A percentile compares a stretch with the other conserved stretches of the same genome.
phyloP scores from a whole-genome alignment of 2,329 filamentous ascomycete genomes.

The Fusarium chuoi region DNA sequence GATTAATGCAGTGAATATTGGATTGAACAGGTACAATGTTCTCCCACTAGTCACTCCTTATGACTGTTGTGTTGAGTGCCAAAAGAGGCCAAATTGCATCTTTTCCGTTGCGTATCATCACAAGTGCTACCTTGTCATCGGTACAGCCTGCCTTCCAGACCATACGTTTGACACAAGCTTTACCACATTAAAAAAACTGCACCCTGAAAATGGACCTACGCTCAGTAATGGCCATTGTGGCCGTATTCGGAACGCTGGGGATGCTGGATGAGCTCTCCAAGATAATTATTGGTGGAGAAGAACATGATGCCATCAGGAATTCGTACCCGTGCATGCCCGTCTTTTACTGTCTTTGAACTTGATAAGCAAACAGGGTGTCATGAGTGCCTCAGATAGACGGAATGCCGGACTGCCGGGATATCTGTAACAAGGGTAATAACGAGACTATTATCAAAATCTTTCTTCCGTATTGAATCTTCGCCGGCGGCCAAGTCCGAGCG shows the following conservation, averaged over 20 bases:
- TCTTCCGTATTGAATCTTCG: not conserved
- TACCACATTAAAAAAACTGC: not conserved
- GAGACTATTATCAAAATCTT: not conserved
- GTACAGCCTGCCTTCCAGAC: not conserved
- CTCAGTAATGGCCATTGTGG: not conserved
- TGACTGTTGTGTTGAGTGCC: not conserved
- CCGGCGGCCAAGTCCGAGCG: not conserved
- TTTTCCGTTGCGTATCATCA: not conserved
- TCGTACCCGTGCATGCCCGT: fast-evolving
- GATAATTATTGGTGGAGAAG: no score
- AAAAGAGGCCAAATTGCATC: not conserved
- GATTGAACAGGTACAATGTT: not conserved
- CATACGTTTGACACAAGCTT: not conserved
- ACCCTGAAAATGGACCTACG: not conserved
- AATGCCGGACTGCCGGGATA: no score
- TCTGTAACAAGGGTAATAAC: not conserved
- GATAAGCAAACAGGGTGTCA: no score
- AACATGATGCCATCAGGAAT: no score
- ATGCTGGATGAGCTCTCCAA: not conserved
- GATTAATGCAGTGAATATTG: not conserved
- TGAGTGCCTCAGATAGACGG: not conserved
- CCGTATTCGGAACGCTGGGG: not conserved
- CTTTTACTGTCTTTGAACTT: not conserved
- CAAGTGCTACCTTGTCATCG: not conserved
- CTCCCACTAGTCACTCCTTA: not conserved